Evolutionary conservation across 2,329 filamentous ascomycete genomes (phyloP), one percentile per base, ranked within the genome.

Genomic region (Metarhizium guizhouense): DNA sequence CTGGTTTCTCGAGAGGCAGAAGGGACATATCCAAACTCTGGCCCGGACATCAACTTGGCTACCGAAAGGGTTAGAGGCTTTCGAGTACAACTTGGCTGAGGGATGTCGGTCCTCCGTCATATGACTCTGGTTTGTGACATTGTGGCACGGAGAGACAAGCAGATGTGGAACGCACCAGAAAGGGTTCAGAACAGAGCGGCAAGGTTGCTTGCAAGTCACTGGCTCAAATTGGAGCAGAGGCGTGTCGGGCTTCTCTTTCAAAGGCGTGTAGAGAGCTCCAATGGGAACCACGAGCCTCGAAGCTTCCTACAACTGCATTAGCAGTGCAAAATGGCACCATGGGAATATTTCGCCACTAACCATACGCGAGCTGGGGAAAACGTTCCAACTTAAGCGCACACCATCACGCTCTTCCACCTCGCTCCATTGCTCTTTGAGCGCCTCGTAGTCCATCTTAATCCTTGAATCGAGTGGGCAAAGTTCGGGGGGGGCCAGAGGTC

Each of bases 321-420:
- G 51, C 32, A 51, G 29, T 8, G 16, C 36, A 51, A 47, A 8
- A 45, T 36, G n/a, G 52, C n/a, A 14, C 14, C 20, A 36, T 53
- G 14, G 3, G 36, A 16, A 20, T 7, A 30, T 38, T 25, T 47
- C 16, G n/a, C 36, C 10, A 75, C 81, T 65, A 65, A 90, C 92
- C 91, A 99, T 96, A 71, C 94, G 90, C 68, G 93, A 93, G 77
- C 92, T 96, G 52, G 94, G 94, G 68, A 99, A 95, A 59, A 95
- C 95, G 71, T 99, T 99, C 94, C 94, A 99, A 75, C 93, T 96
- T 62, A 99, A 81, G 60, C 94, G 86, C 67, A 97, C 84, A 59
- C 94, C 94, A 84, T 99, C 94, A 64, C 90, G 86, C 68, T 99
- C 94, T 77, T 99, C 94, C 57, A 95, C 86, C 72, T 96, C 91